A percentile compares a stretch with the other conserved stretches of the same genome.
Conservation (phyloP, 805 yeast genomes). For the Yamadazyma akitaensis region DNA sequence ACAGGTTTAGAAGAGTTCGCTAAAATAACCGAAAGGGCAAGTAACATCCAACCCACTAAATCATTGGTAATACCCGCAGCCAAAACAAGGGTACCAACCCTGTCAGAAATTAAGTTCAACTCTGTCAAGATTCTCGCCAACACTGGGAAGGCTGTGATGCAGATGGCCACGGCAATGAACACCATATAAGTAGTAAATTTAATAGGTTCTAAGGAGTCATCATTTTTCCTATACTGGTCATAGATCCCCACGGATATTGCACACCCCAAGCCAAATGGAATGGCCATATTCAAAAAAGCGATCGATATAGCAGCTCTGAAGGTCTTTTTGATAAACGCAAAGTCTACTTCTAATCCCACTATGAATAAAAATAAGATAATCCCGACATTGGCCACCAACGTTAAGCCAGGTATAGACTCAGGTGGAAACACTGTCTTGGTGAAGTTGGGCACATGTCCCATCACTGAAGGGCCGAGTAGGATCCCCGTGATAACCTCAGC, state of each 20-base stretch:
- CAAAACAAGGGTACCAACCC: conserved; percentile 68
- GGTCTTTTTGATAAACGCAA: conserved; percentile 59
- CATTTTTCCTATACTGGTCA: conserved; percentile 46
- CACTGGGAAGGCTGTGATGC: conserved; percentile 85
- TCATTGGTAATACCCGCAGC: conserved; percentile 84
- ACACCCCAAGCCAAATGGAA: conserved; percentile 80
- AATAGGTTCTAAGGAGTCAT: conserved; percentile 28
- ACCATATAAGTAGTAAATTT: conserved; percentile 74
- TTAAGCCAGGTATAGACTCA: conserved; percentile 59
- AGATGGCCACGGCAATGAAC: conserved; percentile 77
- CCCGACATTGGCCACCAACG: conserved; percentile 70
- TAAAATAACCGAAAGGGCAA: conserved; percentile 72
- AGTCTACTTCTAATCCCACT: conserved; percentile 77
- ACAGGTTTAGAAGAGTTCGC: conserved; percentile 72
- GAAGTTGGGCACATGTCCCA: conserved; percentile 70
- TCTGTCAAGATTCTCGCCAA: conserved; percentile 76
- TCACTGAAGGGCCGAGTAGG: conserved; percentile 68
- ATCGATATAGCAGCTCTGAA: conserved; percentile 60
- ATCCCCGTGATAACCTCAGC: conserved; percentile 81
- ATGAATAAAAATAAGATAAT: conserved; percentile 71
- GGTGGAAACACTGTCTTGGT: conserved; percentile 62
- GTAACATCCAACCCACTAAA: conserved; percentile 74
- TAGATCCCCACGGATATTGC: conserved; percentile 66
- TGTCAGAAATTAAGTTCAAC: conserved; percentile 62
- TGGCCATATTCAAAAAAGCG: conserved; percentile 67